phyloP scores from a whole-genome alignment of 768 basidiomycete genomes.

The Candolleomyces aberdarensis region DNA sequence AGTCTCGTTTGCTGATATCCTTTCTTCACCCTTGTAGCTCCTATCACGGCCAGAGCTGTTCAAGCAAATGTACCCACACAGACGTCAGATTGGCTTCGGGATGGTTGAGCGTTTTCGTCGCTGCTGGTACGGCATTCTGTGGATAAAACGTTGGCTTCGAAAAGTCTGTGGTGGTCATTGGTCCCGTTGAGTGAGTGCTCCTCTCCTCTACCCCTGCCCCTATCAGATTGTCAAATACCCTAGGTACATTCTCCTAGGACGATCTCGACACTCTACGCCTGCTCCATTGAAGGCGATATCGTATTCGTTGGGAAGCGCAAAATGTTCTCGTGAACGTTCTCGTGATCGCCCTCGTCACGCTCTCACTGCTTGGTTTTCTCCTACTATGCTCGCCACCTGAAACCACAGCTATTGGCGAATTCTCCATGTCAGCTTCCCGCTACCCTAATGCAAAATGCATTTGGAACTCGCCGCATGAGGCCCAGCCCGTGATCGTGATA shows the following conservation, averaged over 20 bases:
- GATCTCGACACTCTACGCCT: conserved; percentile 77
- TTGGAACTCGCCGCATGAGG: too few relatives aligned
- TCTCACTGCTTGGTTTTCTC: too few relatives aligned
- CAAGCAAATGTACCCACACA: too few relatives aligned
- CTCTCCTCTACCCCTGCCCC: conserved; percentile 1
- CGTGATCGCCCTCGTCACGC: conserved; percentile 45
- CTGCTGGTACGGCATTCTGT: conserved; percentile 75
- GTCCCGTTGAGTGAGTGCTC: conserved; percentile 67
- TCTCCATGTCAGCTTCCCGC: conserved; percentile 66
- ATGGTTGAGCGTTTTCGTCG: too few relatives aligned
- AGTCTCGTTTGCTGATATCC: too few relatives aligned
- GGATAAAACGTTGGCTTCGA: conserved; percentile 90
- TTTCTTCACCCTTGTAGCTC: too few relatives aligned
- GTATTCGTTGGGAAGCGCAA: conserved; percentile 90
- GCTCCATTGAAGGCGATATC: conserved; percentile 78
- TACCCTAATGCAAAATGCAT: too few relatives aligned
- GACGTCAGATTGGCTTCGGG: too few relatives aligned
- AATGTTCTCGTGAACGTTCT: too few relatives aligned
- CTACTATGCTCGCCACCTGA: neutral
- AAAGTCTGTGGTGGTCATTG: conserved; percentile 72
- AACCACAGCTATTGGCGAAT: conserved; percentile 65
- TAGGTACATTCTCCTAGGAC: conserved; percentile 73
- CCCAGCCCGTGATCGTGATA: too few relatives aligned
- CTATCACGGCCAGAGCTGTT: too few relatives aligned
- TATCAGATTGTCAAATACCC: neutral